phyloP scores from a whole-genome alignment of 2,329 filamentous ascomycete species.

The Sporothrix humicola region DNA sequence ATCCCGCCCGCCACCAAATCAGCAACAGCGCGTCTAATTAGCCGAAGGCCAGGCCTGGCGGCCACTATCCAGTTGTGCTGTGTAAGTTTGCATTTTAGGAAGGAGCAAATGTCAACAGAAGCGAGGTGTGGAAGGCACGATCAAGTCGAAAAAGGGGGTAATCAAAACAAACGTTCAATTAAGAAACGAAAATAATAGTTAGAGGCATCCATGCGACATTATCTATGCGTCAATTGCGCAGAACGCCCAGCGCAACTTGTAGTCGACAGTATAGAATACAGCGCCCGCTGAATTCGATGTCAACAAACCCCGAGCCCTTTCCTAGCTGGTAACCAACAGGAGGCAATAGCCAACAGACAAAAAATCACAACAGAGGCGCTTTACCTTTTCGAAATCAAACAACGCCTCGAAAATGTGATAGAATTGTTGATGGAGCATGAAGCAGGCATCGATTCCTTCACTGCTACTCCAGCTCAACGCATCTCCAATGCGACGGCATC shows the following conservation, averaged over 20 bases:
- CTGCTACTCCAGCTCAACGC: neutral
- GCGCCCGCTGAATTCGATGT: too few species aligned
- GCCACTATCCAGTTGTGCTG: neutral
- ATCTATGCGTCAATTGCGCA: neutral
- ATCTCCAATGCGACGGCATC: neutral
- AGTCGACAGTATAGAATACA: too few species aligned
- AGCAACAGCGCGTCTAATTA: conserved; percentile 33
- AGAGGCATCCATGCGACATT: neutral
- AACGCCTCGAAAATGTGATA: neutral
- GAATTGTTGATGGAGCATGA: neutral
- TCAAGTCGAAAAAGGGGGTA: neutral
- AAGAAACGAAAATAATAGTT: neutral
- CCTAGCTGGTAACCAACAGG: too few species aligned
- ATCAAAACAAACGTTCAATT: neutral
- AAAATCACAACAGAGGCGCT: too few species aligned
- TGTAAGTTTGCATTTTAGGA: conserved; percentile 24
- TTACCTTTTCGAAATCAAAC: neutral
- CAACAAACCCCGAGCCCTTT: too few species aligned
- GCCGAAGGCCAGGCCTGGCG: conserved; percentile 20
- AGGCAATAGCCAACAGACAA: neutral
- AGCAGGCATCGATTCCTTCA: conserved; percentile 8
- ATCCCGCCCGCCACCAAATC: neutral
- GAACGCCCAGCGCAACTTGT: too few species aligned
- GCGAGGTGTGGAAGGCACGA: neutral
- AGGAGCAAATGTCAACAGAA: conserved; percentile 13